Conservation (phyloP, 2,329 filamentous ascomycete species). For the Ceratocystis variospora region DNA sequence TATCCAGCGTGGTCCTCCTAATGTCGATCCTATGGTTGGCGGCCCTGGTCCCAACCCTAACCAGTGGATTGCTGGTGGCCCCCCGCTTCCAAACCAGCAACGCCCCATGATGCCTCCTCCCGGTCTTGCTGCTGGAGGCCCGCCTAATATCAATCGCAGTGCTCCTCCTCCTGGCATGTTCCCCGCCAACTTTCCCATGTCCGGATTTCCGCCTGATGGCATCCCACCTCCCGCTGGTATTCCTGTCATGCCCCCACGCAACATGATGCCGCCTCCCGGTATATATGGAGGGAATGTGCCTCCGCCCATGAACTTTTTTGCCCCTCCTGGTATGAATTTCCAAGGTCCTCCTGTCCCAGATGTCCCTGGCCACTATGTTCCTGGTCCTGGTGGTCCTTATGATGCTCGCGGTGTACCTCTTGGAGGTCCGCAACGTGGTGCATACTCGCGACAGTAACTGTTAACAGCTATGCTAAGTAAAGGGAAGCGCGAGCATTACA, state of each 20-base stretch:
- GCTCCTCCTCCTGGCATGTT: constrained; percentile 46
- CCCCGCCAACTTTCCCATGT: constrained; percentile 46
- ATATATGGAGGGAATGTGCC: constrained; percentile 38
- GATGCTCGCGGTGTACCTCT: constrained; percentile 41
- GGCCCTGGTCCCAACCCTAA: constrained; percentile 29
- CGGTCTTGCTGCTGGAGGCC: constrained; percentile 31
- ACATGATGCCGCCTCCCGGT: constrained; percentile 44
- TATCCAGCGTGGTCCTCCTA: constrained; percentile 47
- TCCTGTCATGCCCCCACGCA: constrained; percentile 38
- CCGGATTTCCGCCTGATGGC: constrained; percentile 22
- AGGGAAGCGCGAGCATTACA: too few species aligned
- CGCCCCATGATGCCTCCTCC: constrained; percentile 45
- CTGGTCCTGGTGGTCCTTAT: constrained; percentile 31
- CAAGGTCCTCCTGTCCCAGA: constrained; percentile 38
- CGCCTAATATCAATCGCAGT: constrained; percentile 26
- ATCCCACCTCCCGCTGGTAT: constrained; percentile 33
- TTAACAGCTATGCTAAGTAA: not conserved
- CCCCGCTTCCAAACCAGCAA: constrained; percentile 25
- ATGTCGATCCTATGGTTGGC: constrained; percentile 42
- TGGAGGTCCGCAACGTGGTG: constrained; percentile 27
- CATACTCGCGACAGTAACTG: constrained; percentile 29
- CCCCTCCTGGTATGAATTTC: constrained; percentile 36
- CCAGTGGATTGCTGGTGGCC: constrained; percentile 36
- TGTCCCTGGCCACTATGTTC: constrained; percentile 20
- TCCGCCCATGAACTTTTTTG: constrained; percentile 36